Evolutionary conservation across 176 grass and related monocot genomes (phyloP).

Genomic region (Hordeum marinum): DNA sequence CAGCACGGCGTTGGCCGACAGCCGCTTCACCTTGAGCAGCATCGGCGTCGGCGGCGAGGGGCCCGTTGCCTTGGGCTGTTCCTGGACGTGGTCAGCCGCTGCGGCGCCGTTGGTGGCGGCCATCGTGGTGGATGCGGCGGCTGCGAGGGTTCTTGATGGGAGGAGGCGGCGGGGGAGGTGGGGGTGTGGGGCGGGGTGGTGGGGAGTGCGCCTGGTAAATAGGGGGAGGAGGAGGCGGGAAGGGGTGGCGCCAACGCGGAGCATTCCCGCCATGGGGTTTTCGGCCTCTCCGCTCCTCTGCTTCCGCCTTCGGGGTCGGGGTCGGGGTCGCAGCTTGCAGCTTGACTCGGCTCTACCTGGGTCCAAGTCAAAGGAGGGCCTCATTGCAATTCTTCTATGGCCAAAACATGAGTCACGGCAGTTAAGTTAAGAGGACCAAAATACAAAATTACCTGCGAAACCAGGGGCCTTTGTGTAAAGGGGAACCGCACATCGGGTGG

Average conservation of each 20-base stretch:
- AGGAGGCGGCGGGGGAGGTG: background rate
- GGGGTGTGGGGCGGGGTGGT: background rate
- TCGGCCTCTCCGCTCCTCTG: background rate
- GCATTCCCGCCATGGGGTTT: slow-evolving; percentile 25
- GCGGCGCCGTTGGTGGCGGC: background rate
- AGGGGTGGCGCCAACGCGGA: background rate
- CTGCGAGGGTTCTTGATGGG: background rate
- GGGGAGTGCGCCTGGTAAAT: background rate
- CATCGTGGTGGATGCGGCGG: background rate
- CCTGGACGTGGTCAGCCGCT: background rate
- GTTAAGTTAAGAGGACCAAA: too few species aligned
- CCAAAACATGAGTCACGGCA: too few species aligned
- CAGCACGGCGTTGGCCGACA: background rate
- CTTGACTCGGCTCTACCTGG: too few species aligned
- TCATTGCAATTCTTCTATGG: too few species aligned
- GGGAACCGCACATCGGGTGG: too few species aligned
- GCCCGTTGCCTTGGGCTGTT: background rate
- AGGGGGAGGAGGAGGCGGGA: background rate
- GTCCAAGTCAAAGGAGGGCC: too few species aligned
- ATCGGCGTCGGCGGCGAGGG: too few species aligned
- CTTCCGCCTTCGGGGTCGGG: too few species aligned
- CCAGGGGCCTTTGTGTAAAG: too few species aligned
- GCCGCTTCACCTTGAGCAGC: background rate
- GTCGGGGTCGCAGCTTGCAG: accelerated
- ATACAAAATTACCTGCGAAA: too few species aligned